Evolutionary conservation across 345 rosid species (phyloP).

Genomic region (Hibiscus trionum): DNA sequence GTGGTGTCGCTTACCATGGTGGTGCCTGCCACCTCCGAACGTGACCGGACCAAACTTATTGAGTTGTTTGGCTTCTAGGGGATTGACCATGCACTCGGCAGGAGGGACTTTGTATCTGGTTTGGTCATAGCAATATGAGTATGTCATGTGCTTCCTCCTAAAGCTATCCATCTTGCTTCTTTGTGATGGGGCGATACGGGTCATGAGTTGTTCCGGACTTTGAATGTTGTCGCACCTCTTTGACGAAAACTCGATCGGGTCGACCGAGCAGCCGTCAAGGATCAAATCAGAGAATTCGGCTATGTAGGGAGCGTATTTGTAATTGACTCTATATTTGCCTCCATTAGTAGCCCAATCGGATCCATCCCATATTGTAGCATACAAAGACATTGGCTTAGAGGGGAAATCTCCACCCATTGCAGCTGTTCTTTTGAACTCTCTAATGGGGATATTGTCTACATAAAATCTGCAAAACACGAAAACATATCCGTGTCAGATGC

Average conservation of each 20-base stretch:
- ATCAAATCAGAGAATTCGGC: constrained; percentile 57
- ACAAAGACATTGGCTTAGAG: constrained; percentile 88
- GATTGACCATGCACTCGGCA: constrained; percentile 52
- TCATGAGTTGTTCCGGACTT: constrained; percentile 24
- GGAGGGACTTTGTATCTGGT: constrained; percentile 62
- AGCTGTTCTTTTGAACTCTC: constrained; percentile 63
- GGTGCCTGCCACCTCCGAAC: constrained; percentile 51
- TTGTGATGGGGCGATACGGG: constrained; percentile 34
- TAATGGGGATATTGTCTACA: constrained; percentile 65
- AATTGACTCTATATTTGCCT: constrained; percentile 85
- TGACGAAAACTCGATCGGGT: constrained; percentile 53
- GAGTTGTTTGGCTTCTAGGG: constrained; percentile 57
- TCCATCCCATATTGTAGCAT: constrained; percentile 96
- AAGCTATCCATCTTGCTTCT: constrained; percentile 58
- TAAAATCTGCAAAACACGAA: constrained; percentile 48
- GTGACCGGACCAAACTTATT: constrained; percentile 65
- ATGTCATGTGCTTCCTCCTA: constrained; percentile 73
- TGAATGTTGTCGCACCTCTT: constrained; percentile 40
- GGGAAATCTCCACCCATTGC: constrained; percentile 87
- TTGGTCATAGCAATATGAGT: constrained; percentile 91
- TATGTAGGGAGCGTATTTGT: constrained; percentile 80
- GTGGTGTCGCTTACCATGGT: constrained; percentile 41
- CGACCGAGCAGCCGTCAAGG: constrained; percentile 81
- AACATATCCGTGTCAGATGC: not conserved
- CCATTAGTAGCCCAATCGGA: constrained; percentile 97